Conservation (phyloP, 257 asterid genomes). For the Scutellaria minor region DNA sequence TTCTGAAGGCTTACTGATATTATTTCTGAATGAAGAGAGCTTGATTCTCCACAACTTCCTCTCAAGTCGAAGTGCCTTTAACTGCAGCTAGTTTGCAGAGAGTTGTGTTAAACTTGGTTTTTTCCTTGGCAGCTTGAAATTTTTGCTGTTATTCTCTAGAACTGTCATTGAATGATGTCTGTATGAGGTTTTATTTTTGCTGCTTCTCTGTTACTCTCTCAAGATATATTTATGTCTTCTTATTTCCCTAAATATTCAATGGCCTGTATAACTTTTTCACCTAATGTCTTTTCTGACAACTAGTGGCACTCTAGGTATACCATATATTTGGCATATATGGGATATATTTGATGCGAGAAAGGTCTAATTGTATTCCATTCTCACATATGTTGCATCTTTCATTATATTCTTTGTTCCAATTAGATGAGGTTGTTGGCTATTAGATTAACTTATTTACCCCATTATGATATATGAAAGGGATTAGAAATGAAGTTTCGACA, state of each 20-base stretch:
- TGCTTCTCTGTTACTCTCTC: background rate
- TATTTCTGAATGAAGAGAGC: background rate
- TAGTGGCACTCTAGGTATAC: slow-evolving; percentile 18
- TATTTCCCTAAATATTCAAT: background rate
- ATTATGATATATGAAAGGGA: slow-evolving; percentile 16
- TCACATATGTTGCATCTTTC: slow-evolving; percentile 4
- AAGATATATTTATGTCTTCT: background rate
- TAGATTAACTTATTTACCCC: background rate
- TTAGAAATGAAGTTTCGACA: slow-evolving; percentile 15
- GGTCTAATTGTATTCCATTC: background rate
- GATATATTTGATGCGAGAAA: slow-evolving; percentile 22
- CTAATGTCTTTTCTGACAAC: background rate
- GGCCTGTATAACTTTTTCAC: background rate
- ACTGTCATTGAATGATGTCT: background rate
- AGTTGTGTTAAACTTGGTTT: too few relatives aligned
- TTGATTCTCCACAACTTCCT: background rate
- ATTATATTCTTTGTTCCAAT: background rate
- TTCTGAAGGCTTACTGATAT: background rate
- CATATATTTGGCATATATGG: background rate
- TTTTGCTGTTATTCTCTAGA: background rate
- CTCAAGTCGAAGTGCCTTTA: too few relatives aligned
- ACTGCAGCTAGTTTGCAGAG: too few relatives aligned
- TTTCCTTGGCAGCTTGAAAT: background rate
- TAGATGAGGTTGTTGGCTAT: background rate
- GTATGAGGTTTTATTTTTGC: background rate